Evolutionary conservation across 345 rosid species (phyloP).

Genomic region (Gossypium turneri): DNA sequence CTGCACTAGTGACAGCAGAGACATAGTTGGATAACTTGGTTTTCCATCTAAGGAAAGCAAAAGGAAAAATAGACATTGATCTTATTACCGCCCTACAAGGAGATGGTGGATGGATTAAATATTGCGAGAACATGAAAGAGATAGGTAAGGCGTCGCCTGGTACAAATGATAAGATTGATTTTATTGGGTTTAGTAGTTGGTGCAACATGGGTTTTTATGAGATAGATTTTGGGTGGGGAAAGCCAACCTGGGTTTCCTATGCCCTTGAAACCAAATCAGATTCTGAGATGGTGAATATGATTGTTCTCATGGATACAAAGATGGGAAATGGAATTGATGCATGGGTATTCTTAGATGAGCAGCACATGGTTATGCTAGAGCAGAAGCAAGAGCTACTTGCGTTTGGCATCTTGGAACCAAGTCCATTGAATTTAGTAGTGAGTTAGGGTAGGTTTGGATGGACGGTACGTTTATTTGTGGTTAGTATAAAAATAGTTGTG

Average conservation of each 20-base stretch:
- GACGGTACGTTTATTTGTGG: too few species aligned
- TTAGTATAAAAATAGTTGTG: too few species aligned
- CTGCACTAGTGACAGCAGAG: too few species aligned
- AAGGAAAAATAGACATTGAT: not conserved
- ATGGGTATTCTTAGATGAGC: not conserved
- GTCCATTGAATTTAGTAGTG: not conserved
- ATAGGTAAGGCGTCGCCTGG: not conserved
- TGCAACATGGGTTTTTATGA: conserved; percentile 1
- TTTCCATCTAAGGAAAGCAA: too few species aligned
- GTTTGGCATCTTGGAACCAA: not conserved
- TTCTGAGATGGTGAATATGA: not conserved
- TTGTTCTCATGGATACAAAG: not conserved
- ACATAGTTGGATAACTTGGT: too few species aligned
- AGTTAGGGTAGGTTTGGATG: not conserved
- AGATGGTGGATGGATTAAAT: not conserved
- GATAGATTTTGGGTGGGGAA: not conserved
- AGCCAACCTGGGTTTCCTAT: not conserved
- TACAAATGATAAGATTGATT: not conserved
- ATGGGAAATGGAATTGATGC: not conserved
- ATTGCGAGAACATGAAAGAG: not conserved
- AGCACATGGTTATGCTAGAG: not conserved
- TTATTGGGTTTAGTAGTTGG: not conserved
- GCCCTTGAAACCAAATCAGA: not conserved
- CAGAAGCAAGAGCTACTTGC: not conserved
- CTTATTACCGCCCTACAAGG: not conserved